Conservation (phyloP, 2,329 filamentous ascomycete species). For the Fusarium sp. region DNA sequence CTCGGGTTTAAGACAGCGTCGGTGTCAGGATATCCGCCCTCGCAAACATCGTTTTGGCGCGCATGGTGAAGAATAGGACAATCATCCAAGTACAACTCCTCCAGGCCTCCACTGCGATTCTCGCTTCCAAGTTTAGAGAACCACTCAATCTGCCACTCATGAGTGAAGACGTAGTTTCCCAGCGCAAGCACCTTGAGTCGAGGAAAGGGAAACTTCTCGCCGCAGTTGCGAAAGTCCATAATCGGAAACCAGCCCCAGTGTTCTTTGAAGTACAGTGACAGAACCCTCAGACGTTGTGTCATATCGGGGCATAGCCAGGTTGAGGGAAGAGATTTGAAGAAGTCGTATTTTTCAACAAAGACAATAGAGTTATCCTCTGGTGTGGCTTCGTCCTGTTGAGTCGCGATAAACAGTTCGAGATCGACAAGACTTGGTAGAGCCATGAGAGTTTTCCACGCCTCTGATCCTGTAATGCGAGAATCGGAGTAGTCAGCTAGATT, state of each 20-base stretch:
- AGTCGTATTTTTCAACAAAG: too few relatives aligned
- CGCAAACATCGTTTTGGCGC: background rate
- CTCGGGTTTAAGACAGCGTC: background rate
- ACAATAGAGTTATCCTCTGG: too few relatives aligned
- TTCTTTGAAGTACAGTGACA: constrained; percentile 52
- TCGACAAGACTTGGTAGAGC: background rate
- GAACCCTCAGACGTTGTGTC: constrained; percentile 44
- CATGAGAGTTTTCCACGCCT: constrained; percentile 13
- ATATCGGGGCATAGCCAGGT: constrained; percentile 40
- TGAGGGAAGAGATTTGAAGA: constrained; percentile 32
- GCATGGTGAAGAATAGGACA: constrained; percentile 51
- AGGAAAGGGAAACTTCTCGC: constrained; percentile 46
- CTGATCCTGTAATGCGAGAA: background rate
- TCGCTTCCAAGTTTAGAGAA: constrained; percentile 51
- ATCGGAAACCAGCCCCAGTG: constrained; percentile 56
- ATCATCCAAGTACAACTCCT: constrained; percentile 56
- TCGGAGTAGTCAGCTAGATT: constrained; percentile 31
- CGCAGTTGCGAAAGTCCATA: constrained; percentile 48
- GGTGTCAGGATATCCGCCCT: constrained; percentile 2
- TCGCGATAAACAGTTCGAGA: constrained; percentile 4
- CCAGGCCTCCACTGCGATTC: constrained; percentile 40
- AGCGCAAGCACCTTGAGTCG: constrained; percentile 54
- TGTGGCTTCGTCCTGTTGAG: background rate
- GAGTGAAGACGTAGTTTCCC: constrained; percentile 55
- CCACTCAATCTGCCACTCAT: constrained; percentile 61